Base-by-base conservation (phyloP, 805 yeast species). In the Diddensiella caesifluorescens region DNA sequence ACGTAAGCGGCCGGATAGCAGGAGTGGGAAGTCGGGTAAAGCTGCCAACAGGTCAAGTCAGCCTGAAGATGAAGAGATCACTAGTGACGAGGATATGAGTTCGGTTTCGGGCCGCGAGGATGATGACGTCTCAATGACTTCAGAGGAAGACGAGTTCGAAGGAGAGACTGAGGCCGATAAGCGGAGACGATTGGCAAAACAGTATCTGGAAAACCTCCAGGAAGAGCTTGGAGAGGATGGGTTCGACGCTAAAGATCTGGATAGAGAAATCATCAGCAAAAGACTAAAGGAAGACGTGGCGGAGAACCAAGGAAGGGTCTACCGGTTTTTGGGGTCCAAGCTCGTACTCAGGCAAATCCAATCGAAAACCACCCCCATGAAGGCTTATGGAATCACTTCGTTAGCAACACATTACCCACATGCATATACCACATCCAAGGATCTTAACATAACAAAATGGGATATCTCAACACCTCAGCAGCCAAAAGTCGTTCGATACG, bases 131-230 rank as follows among this genome's bases (percentile, higher is more conserved):
- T 52, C 81, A 47, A 73, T 79, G 46, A 80, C 82, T 50, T 76
- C 74, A 12, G 78, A 83, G 10, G 90, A 82, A 23, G 92, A 80
- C 51, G 94, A 82, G 52, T 77, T 79, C 50, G 77, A 68, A 12
- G 72, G 70, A 13, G 97, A 90, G 62, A 76, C 77, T 36, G 94
- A 89, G 5, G 94, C 95, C 0, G 98, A 92, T 57, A 88, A 86
- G 63, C 77, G 98, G 63, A 77, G 98, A 64, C 71, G 97, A 57
- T 71, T 92, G 46, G 97, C 97, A 13, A 88, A 88, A 62, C 92
- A 89, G 62, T 92, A 92, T 62, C 68, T 92, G 48, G 88, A 82
- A 35, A 83, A 83, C 56, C 65, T 92, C 55, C 78, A 83, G 59
- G 64, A 68, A 3, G 86, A 82, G 47, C 47, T 61, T 10, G 59